Percentiles rank a stretch among this genome's conserved stretches.
Evolutionary conservation across 768 basidiomycete species (phyloP).

Genomic region (Naganishia antarctica): DNA sequence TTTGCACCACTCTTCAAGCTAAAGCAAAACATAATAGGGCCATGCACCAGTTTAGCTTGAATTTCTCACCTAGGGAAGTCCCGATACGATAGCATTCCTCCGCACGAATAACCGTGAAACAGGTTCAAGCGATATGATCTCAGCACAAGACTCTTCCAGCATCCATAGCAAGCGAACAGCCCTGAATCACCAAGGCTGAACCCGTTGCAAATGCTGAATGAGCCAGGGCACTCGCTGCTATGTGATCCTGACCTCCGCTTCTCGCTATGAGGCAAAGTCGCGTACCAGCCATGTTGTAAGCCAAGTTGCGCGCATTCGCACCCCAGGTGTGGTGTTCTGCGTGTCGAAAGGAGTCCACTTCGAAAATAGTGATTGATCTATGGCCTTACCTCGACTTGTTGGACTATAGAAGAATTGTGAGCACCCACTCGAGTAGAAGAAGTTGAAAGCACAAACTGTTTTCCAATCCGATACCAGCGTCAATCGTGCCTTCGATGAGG

Average conservation of each 20-base stretch:
- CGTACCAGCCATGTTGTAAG: constrained; percentile 11
- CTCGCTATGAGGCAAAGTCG: not conserved
- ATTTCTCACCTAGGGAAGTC: constrained; percentile 7
- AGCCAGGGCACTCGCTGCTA: constrained; percentile 23
- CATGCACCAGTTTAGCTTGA: not conserved
- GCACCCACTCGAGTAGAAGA: not conserved
- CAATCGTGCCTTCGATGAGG: constrained; percentile 34
- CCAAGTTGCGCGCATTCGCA: too few relatives aligned
- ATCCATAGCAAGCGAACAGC: not conserved
- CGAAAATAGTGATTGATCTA: not conserved
- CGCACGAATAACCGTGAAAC: constrained; percentile 24
- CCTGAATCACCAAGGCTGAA: not conserved
- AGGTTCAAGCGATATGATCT: constrained; percentile 30
- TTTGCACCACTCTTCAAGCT: constrained; percentile 28
- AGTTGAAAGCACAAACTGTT: constrained; percentile 21
- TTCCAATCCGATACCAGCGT: constrained; percentile 38
- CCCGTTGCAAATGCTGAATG: not conserved
- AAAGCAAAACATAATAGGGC: not conserved
- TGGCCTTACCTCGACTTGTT: constrained; percentile 34
- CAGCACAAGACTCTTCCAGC: constrained; percentile 21
- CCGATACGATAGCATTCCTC: constrained; percentile 22
- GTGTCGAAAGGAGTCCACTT: too few relatives aligned
- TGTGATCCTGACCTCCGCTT: constrained; percentile 19
- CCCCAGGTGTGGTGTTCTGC: too few relatives aligned
- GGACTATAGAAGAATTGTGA: constrained; percentile 23